Evolutionary conservation across 1,284 basidiomycete species (phyloP), one percentile per base, ranked within the genome.

Genomic region (Papiliotrema terrestris): DNA sequence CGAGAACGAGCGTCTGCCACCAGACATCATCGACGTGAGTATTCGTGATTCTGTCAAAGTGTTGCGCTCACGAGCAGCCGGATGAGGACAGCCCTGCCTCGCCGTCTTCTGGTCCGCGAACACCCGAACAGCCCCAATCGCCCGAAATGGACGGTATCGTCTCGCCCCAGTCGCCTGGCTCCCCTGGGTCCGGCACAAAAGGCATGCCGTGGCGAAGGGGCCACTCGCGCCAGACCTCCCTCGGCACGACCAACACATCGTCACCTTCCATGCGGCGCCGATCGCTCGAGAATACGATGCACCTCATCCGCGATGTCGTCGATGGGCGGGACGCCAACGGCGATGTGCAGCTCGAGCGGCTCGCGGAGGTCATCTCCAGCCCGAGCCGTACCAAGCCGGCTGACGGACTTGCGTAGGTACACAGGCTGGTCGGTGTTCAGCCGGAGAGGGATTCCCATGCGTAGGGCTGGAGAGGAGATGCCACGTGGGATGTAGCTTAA

Each of bases 1-100:
- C 67, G 95, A 98, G 80, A 98, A 98, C 79, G 95, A 98, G 78
- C 87, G 91, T 45, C 80, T 97, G 26, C 95, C 94, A 14, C 95
- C 95, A 1, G 93, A 98, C 26, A 83, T 98, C 23, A 89, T 94
- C 72, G 93, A 98, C 70, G 71, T 71, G 47, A 65, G 69, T 61
- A 20, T n/a, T 14, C 17, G 11, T 26, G 5, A 3, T 8, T 3
- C 32, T 8, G 14, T 17, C 8, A 25, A 11, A 36, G 35, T 35
- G 15, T 25, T 44, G 44, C 41, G n/a, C 55, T 55, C 25, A 48
- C 42, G n/a, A 22, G 15, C 44, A 72, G 67, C 74, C 77, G 36
- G 74, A 76, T 15, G 78, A 78, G 17, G 71, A 78, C 29, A 77
- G 82, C 17, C 74, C 85, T 3, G 78, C 84, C 1, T 76, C 73